phyloP scores from a whole-genome alignment of 176 grass and related monocot species.

The Aegilops longissima region DNA sequence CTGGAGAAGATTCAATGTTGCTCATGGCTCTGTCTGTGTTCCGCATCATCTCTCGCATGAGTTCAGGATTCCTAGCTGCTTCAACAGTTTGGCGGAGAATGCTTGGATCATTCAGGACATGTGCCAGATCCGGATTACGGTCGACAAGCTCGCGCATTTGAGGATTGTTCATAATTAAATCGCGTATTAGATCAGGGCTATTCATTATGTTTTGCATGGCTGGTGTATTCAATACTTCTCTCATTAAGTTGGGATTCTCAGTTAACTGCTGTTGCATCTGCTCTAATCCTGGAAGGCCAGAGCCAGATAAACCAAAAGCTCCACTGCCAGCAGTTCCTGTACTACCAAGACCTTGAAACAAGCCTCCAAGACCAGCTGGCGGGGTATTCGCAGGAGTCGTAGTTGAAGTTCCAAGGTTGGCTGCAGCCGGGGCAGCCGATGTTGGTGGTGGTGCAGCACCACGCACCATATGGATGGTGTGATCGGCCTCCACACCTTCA shows the following conservation, averaged over 20 bases:
- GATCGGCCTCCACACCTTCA: conserved; percentile 70
- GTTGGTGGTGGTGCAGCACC: conserved; percentile 40
- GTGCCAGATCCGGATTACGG: conserved; percentile 79
- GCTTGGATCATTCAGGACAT: conserved; percentile 79
- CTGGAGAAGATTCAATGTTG: conserved; percentile 81
- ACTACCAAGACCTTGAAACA: conserved; percentile 52
- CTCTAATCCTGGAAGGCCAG: conserved; percentile 55
- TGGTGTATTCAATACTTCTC: conserved; percentile 77
- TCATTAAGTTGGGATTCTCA: conserved; percentile 77
- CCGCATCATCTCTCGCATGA: conserved; percentile 92
- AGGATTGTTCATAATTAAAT: conserved; percentile 88
- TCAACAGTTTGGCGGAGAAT: conserved; percentile 79
- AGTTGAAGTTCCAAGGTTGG: conserved; percentile 39
- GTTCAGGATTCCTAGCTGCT: conserved; percentile 77
- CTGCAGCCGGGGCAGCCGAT: conserved; percentile 34
- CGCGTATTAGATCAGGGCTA: conserved; percentile 68
- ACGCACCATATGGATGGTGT: conserved; percentile 85
- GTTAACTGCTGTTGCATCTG: conserved; percentile 74
- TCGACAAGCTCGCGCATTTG: conserved; percentile 88
- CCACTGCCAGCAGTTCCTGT: conserved; percentile 47
- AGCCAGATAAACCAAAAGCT: conserved; percentile 38
- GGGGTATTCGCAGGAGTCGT: conserved; percentile 25
- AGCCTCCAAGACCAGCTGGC: conserved; percentile 40
- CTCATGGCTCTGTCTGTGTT: conserved; percentile 91
- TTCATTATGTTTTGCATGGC: conserved; percentile 71